Percentiles rank a stretch among this genome's conserved stretches.
Conservation (phyloP, 768 basidiomycete genomes). For the Suillus cothurnatus region DNA sequence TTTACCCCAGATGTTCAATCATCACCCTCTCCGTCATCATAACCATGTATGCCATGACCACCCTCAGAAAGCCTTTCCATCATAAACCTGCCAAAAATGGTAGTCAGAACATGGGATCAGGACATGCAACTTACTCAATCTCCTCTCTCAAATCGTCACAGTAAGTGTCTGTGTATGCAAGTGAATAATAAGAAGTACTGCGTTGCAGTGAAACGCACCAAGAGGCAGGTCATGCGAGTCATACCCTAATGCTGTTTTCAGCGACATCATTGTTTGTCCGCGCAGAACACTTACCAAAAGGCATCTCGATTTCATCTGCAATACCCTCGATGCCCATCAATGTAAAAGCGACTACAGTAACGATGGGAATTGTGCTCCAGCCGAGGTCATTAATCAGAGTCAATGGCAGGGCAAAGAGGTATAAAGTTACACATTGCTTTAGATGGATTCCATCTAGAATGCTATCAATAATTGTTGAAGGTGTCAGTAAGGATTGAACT, state of each 20-base stretch:
- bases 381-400: slow-evolving; percentile 81
- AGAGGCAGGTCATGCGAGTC: slow-evolving; percentile 75
- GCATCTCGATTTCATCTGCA: slow-evolving; percentile 93
- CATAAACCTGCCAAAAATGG: slow-evolving; percentile 52
- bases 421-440: slow-evolving; percentile 93
- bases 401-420: slow-evolving; percentile 89
- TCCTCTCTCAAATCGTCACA: slow-evolving; percentile 88
- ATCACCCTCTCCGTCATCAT: slow-evolving; percentile 82
- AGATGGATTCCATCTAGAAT: slow-evolving; percentile 80
- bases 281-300: slow-evolving; percentile 64
- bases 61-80: slow-evolving; percentile 73
- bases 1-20: slow-evolving; percentile 46
- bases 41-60: slow-evolving; percentile 70
- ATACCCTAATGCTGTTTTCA: slow-evolving; percentile 41
- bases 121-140: slow-evolving; percentile 58
- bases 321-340: slow-evolving; percentile 97
- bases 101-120: slow-evolving; percentile 13
- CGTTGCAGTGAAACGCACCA: slow-evolving; percentile 43
- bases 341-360: slow-evolving; percentile 86
- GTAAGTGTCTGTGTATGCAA: slow-evolving; percentile 61
- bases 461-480: slow-evolving; percentile 13
- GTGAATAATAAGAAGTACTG: slow-evolving; percentile 4
- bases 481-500: slow-evolving; percentile 23
- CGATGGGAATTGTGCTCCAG: slow-evolving; percentile 83
- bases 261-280: slow-evolving; percentile 7